Evolutionary conservation across 352 stramenopile species (phyloP).

Genomic region (Phytophthora hibernalis): DNA sequence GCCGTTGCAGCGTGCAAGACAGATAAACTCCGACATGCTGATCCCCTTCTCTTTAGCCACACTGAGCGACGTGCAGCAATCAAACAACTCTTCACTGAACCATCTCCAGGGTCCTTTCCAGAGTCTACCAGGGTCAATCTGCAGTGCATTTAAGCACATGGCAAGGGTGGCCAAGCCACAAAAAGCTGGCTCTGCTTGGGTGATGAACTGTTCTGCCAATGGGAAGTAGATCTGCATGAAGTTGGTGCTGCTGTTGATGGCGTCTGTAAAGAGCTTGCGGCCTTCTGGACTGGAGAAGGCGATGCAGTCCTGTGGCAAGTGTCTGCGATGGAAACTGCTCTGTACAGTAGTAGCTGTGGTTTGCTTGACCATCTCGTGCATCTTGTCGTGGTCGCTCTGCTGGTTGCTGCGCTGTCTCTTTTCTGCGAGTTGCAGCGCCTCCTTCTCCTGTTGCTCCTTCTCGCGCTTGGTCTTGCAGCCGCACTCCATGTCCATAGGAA

Average conservation of each 20-base stretch:
- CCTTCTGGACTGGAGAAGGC: constrained; percentile 89
- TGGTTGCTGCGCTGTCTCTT: constrained; percentile 3
- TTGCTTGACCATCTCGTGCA: constrained; percentile 11
- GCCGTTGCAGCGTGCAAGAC: constrained; percentile 68
- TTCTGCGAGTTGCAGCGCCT: constrained; percentile 19
- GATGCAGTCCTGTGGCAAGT: constrained; percentile 81
- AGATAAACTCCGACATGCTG: constrained; percentile 75
- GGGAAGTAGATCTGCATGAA: constrained; percentile 95
- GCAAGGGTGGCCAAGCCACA: constrained; percentile 89
- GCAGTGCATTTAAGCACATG: constrained; percentile 82
- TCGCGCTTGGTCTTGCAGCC: neutral
- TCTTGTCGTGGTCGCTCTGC: constrained; percentile 18
- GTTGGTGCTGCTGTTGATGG: constrained; percentile 54
- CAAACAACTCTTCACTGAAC: constrained; percentile 87
- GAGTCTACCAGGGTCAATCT: constrained; percentile 76
- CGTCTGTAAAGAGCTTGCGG: constrained; percentile 83
- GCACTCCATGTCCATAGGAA: neutral
- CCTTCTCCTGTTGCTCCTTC: neutral
- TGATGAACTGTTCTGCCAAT: constrained; percentile 90
- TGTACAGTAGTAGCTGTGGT: constrained; percentile 24
- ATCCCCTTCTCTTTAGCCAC: constrained; percentile 81
- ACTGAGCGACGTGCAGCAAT: constrained; percentile 79
- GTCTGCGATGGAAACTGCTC: constrained; percentile 84
- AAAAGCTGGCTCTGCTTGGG: constrained; percentile 92
- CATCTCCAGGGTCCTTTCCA: constrained; percentile 86